phyloP scores from a whole-genome alignment of 305 asterid species.

The Fraxinus dipetala region DNA sequence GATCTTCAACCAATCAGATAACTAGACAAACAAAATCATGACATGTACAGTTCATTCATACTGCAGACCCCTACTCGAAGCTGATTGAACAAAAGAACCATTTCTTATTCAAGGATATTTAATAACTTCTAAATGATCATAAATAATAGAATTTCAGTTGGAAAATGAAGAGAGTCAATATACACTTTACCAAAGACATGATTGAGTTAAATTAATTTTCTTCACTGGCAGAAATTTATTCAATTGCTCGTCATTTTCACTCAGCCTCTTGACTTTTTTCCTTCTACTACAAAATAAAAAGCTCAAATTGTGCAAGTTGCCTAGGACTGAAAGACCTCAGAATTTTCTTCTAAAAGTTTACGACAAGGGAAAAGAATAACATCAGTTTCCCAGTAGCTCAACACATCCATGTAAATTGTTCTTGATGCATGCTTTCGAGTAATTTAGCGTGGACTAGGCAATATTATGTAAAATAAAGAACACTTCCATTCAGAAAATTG shows the following conservation, averaged over 20 bases:
- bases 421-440: background rate
- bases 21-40: background rate
- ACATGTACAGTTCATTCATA: background rate
- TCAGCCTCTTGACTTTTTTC: background rate
- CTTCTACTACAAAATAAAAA: background rate
- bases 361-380: background rate
- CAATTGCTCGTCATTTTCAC: background rate
- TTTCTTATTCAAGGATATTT: background rate
- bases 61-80: background rate
- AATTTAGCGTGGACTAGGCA: background rate
- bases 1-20: background rate
- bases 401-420: background rate
- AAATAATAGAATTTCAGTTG: background rate
- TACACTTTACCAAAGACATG: background rate
- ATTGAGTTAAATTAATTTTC: background rate
- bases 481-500: background rate
- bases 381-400: background rate
- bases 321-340: background rate
- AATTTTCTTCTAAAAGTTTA: background rate
- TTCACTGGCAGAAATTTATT: background rate
- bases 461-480: background rate
- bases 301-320: background rate
- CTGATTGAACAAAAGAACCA: background rate
- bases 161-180: background rate
- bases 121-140: background rate